These are phyloP conservation scores for Aspergillus tubingensis DNA, from an alignment of 2,329 filamentous ascomycete genomes.

Conservation along the genomic window DNA sequence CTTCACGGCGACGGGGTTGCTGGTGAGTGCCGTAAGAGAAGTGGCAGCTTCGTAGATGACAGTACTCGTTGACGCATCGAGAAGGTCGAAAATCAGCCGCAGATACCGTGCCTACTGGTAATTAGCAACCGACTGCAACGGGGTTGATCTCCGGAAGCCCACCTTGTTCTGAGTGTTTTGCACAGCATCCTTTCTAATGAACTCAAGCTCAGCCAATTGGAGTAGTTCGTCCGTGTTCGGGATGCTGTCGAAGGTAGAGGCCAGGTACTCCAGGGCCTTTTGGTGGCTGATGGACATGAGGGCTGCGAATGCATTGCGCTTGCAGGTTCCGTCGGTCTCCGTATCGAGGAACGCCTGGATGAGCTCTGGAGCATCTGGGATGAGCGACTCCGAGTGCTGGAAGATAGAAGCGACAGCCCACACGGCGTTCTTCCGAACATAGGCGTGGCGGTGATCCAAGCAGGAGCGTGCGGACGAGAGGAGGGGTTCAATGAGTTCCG, in stretches of 20 bases:
- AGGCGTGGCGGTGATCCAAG: constrained; percentile 93
- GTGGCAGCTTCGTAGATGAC: constrained; percentile 98
- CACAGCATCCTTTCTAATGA: constrained; percentile 96
- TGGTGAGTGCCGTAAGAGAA: constrained; percentile 88
- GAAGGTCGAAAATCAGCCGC: constrained; percentile 90
- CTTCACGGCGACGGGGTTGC: constrained; percentile 96
- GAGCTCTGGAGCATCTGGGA: constrained; percentile 92
- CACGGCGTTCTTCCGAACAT: constrained; percentile 97
- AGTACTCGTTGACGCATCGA: constrained; percentile 89
- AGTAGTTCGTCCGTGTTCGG: constrained; percentile 92
- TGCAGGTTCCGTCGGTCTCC: constrained; percentile 93
- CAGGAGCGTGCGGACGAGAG: constrained; percentile 89
- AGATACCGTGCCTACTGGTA: constrained; percentile 74
- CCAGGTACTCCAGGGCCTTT: constrained; percentile 84
- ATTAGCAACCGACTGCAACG: constrained; percentile 27
- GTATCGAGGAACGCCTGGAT: constrained; percentile 84
- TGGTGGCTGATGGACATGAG: constrained; percentile 90
- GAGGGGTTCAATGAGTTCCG: constrained; percentile 93
- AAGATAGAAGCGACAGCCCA: constrained; percentile 93
- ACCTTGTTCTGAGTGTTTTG: constrained; percentile 94
- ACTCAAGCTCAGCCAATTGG: constrained; percentile 91
- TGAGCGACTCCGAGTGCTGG: constrained; percentile 84
- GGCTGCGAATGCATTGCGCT: constrained; percentile 94
- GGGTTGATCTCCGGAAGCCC: constrained; percentile 24
- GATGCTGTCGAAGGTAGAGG: constrained; percentile 86